A percentile compares a stretch with the other conserved stretches of the same genome.
Conservation (phyloP, 2,329 filamentous ascomycete genomes). For the Dothiorella sarmentorum region DNA sequence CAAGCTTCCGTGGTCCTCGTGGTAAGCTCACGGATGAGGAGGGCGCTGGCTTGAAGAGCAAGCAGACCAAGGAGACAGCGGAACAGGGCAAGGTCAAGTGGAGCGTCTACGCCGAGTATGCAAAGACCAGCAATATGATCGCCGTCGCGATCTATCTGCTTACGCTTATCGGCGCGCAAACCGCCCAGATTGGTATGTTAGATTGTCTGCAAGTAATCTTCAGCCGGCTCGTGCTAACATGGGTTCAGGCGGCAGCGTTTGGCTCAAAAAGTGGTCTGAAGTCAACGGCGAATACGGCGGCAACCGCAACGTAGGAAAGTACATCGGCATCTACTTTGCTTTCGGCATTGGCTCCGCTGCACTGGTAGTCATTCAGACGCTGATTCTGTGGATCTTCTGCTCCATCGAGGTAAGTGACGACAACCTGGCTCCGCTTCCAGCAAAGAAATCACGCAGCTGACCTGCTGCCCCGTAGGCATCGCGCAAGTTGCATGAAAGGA, state of each 20-base stretch:
- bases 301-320: conserved; percentile 80
- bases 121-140: conserved; percentile 84
- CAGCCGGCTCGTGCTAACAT: conserved; percentile 2
- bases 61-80: conserved; percentile 79
- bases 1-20: conserved; percentile 80
- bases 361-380: conserved; percentile 84
- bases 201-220: neutral
- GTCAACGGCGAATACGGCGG: conserved; percentile 62
- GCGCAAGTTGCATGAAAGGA: conserved; percentile 91
- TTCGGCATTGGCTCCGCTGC: conserved; percentile 84
- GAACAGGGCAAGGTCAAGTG: conserved; percentile 99
- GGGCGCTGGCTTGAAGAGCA: conserved; percentile 69
- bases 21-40: conserved; percentile 85
- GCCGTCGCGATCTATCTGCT: conserved; percentile 79
- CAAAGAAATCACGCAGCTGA: conserved; percentile 7
- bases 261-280: conserved; percentile 93
- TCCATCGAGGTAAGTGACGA: conserved; percentile 78
- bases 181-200: conserved; percentile 68
- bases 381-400: conserved; percentile 99
- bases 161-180: conserved; percentile 75
- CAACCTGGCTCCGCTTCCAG: neutral
- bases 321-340: conserved; percentile 91
- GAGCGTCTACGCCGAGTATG: conserved; percentile 91
- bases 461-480: conserved; percentile 62
- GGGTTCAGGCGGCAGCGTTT: conserved; percentile 69